Evolutionary conservation across 306 rosid species (phyloP), one percentile per base, ranked within the genome.

Genomic region (Oemleria cerasiformis): DNA sequence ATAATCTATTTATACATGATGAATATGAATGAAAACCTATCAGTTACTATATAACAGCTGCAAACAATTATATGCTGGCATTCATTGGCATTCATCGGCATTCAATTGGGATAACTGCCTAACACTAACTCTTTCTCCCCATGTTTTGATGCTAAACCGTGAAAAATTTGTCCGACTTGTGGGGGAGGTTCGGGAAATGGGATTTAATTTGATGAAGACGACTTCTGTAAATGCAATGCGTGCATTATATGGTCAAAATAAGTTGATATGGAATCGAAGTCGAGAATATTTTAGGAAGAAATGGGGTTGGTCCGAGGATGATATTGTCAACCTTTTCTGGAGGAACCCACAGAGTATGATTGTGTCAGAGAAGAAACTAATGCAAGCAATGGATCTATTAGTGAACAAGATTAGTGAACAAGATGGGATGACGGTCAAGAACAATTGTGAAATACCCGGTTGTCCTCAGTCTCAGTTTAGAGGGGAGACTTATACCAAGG

Each of bases 221-320:
- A 9, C 39, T 9, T 83, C 87, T 54, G 4, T 9, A 4, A 0
- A 45, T 0, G 92, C 88, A 1, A 50, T 83, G 49, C 3, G 12
- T 8, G 82, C 81, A 15, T 71, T 72, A 58, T 5, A 10, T 7
- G 0, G 40, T 4, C 17, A 76, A 38, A 64, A 17, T 5, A 67
- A 86, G 67, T 34, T 72, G 38, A 63, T 19, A 6, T 83, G 88
- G 92, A 65, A 57, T 10, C 64, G 63, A 8, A 86, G 79, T 63
- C 65, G 79, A 17, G 63, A 59, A 7, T 49, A 36, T 34, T 88
- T 7, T 42, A 84, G 67, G 81, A 84, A 44, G 34, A 2, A 25
- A 25, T 86, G 86, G 89, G 96, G 92, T 17, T 89, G 80, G 78
- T 62, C 83, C 2, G 77, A 84, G 15, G 87, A 81, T 10, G 73